These are phyloP conservation scores for Brasilioporus rufonigricans DNA, from an alignment of 768 basidiomycete species.

Conservation along the genomic window DNA sequence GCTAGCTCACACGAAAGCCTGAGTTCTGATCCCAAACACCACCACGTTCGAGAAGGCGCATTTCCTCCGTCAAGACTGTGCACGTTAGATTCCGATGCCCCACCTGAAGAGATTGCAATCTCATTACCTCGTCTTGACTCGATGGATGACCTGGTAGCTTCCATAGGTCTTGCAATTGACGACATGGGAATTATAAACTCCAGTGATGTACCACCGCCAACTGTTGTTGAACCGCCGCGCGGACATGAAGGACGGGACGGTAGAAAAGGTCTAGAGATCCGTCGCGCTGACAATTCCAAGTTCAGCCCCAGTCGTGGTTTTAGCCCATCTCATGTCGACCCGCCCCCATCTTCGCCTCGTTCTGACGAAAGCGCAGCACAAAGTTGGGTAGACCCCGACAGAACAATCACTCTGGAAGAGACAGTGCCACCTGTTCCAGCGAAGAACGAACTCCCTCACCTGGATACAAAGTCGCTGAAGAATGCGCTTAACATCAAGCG, in stretches of 20 bases:
- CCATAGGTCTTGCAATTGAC: constrained; percentile 38
- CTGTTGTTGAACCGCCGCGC: constrained; percentile 40
- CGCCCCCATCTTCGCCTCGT: constrained; percentile 13
- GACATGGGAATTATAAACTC: constrained; percentile 36
- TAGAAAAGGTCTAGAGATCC: constrained; percentile 31
- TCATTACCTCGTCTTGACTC: constrained; percentile 29
- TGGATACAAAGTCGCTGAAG: constrained; percentile 26
- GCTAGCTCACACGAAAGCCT: constrained; percentile 27
- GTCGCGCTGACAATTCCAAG: constrained; percentile 23
- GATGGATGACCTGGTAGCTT: constrained; percentile 38
- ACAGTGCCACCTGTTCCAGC: constrained; percentile 31
- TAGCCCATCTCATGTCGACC: constrained; percentile 7
- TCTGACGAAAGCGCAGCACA: constrained; percentile 20
- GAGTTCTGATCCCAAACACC: constrained; percentile 11
- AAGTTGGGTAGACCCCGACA: constrained; percentile 19
- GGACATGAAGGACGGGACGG: constrained; percentile 28
- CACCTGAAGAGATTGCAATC: constrained; percentile 16
- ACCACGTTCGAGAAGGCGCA: constrained; percentile 60
- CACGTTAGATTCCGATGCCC: constrained; percentile 24
- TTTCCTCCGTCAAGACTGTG: constrained; percentile 48
- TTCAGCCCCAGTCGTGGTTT: constrained; percentile 1
- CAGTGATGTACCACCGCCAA: constrained; percentile 36
- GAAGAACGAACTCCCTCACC: constrained; percentile 21
- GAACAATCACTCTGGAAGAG: constrained; percentile 17
- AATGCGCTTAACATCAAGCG: constrained; percentile 37